A percentile compares a stretch with the other conserved stretches of the same genome.
Conservation (phyloP, 2,329 filamentous ascomycete species). For the Gnomoniopsis smithogilvyi region DNA sequence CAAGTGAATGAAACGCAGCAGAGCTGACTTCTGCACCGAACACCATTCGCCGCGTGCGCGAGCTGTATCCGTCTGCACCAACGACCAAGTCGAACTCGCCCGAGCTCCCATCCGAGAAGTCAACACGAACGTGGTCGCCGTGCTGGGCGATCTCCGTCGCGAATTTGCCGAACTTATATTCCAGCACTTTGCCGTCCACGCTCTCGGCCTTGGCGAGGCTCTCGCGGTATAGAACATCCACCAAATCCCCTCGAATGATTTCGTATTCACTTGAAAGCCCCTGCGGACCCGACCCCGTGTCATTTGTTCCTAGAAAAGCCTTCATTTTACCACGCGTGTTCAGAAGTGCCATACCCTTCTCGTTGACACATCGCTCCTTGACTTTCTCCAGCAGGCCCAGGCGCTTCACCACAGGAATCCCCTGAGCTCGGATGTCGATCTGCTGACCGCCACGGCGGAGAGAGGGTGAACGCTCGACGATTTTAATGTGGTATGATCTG, state of each 20-base stretch:
- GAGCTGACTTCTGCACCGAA: neutral
- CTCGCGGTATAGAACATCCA: neutral
- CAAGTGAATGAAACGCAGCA: neutral
- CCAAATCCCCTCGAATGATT: too few relatives aligned
- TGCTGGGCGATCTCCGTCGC: conserved; percentile 28
- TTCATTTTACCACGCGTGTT: too few relatives aligned
- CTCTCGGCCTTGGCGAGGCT: conserved; percentile 18
- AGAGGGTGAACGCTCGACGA: conserved; percentile 25
- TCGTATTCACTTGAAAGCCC: too few relatives aligned
- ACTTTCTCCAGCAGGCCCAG: neutral
- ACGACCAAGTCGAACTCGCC: conserved; percentile 50
- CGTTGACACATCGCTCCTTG: neutral
- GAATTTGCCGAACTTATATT: conserved; percentile 28
- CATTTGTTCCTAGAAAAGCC: too few relatives aligned
- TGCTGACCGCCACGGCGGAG: conserved; percentile 24
- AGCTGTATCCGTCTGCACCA: conserved; percentile 53
- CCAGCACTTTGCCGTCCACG: neutral
- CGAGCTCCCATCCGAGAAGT: conserved; percentile 39
- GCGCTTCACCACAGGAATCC: conserved; percentile 10
- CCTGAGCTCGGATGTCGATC: conserved; percentile 25
- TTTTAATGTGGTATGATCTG: conserved; percentile 17
- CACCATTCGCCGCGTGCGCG: conserved; percentile 35
- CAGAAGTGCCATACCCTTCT: too few relatives aligned
- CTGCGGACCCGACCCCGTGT: too few relatives aligned
- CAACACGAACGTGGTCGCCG: conserved; percentile 31